phyloP scores from a whole-genome alignment of 2,329 filamentous ascomycete genomes.

The Hirsutella thompsonii region DNA sequence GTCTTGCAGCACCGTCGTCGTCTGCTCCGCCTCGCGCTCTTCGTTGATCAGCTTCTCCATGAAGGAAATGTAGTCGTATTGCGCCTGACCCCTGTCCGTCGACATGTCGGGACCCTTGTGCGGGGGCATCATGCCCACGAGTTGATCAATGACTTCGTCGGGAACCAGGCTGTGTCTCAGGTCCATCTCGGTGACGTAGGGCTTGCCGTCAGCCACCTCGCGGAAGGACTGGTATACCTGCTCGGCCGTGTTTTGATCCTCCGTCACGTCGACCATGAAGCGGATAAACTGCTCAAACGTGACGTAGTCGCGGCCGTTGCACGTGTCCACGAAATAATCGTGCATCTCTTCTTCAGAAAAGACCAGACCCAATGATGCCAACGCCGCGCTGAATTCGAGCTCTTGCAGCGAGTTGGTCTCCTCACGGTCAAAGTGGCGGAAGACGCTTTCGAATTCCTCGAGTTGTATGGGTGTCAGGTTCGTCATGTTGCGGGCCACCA shows the following conservation, averaged over 20 bases:
- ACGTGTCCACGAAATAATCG: slow-evolving; percentile 82
- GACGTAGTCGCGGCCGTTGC: slow-evolving; percentile 63
- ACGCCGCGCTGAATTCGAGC: slow-evolving; percentile 87
- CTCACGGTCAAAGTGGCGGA: slow-evolving; percentile 94
- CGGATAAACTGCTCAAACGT: slow-evolving; percentile 98
- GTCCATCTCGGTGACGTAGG: slow-evolving; percentile 97
- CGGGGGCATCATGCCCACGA: slow-evolving; percentile 73
- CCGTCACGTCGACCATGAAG: slow-evolving; percentile 98
- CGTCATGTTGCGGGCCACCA: slow-evolving; percentile 96
- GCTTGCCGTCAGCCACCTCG: slow-evolving; percentile 96
- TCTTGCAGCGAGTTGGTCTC: slow-evolving; percentile 82
- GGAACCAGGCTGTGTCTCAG: slow-evolving; percentile 88
- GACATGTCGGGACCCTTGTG: slow-evolving; percentile 78
- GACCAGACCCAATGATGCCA: slow-evolving; percentile 88
- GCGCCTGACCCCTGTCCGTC: slow-evolving; percentile 69
- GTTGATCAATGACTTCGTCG: slow-evolving; percentile 90
- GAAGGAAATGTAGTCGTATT: slow-evolving; percentile 94
- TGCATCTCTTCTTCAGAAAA: slow-evolving; percentile 99
- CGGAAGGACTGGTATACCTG: slow-evolving; percentile 97
- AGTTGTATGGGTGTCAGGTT: slow-evolving; percentile 96
- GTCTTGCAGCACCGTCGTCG: slow-evolving; percentile 19
- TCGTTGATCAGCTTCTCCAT: slow-evolving; percentile 74
- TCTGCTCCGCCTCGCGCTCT: slow-evolving; percentile 15
- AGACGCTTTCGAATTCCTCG: slow-evolving; percentile 97
- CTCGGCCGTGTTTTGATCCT: slow-evolving; percentile 97